These are phyloP conservation scores for Spongispora temasekensis DNA, from an alignment of 1,284 basidiomycete species.

Conservation along the genomic window DNA sequence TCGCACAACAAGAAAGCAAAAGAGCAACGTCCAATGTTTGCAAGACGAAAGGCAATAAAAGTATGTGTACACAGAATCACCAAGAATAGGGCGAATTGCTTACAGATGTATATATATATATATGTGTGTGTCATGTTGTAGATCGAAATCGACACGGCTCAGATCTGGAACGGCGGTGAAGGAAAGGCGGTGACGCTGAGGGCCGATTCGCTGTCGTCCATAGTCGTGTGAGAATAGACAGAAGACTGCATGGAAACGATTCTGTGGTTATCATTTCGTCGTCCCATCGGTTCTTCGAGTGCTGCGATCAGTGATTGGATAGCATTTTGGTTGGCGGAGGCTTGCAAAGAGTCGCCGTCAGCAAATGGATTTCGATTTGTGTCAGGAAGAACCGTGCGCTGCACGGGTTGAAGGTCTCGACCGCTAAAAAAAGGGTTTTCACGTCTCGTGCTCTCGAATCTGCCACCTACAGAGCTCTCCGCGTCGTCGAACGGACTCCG, in stretches of 20 bases:
- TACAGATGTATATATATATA: conserved; percentile 15
- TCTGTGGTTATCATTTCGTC: conserved; percentile 45
- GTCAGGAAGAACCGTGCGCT: conserved; percentile 31
- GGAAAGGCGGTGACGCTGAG: conserved; percentile 33
- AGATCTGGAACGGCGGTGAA: conserved; percentile 24
- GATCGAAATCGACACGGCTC: conserved; percentile 8
- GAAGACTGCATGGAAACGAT: conserved; percentile 52
- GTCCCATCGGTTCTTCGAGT: conserved; percentile 48
- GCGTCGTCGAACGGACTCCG: conserved; percentile 46
- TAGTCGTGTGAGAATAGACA: conserved; percentile 23
- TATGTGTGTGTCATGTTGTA: neutral
- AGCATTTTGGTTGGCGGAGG: conserved; percentile 13
- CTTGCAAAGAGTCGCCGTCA: conserved; percentile 19
- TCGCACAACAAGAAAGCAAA: conserved; percentile 5
- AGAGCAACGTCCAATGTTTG: conserved; percentile 8
- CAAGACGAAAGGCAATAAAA: neutral
- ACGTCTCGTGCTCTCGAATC: conserved; percentile 37
- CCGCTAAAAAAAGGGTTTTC: conserved; percentile 67
- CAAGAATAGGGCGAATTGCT: conserved; percentile 5
- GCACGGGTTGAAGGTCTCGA: conserved; percentile 26
- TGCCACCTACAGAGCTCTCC: conserved; percentile 27
- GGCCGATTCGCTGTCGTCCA: conserved; percentile 29
- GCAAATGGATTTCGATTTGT: conserved; percentile 41
- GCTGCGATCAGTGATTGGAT: conserved; percentile 64
- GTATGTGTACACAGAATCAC: conserved; percentile 11